Evolutionary conservation across 768 basidiomycete species (phyloP), one percentile per base, ranked within the genome.

Genomic region (Agaricus sinodeliciosus): DNA sequence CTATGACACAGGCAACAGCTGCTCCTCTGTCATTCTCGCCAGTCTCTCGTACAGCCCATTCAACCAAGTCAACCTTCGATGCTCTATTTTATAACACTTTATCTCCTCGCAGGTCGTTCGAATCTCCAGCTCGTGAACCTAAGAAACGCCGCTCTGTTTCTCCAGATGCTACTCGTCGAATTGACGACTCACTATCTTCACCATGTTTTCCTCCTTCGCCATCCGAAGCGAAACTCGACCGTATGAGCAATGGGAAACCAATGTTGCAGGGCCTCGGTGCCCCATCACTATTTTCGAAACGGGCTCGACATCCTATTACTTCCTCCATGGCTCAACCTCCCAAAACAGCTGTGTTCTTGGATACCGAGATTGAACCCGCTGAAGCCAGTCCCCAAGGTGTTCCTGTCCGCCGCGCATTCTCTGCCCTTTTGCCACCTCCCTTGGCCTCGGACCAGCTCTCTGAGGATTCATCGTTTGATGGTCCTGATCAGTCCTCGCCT

Each of bases 401-500:
- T 2, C 80, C 80, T 26, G 71, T 76, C 13, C 81, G 89, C 22
- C 81, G 88, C 26, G 87, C 83, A 1, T 87, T 90, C 64, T 89
- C 86, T 43, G 88, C 89, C 3, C 76, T 88, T 69, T 68, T 87
- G 40, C 68, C 77, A 27, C 84, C 84, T 53, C 34, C 52, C 15
- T 54, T 83, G 84, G 6, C 77, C 78, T 58, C 67, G 39, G 69
- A 72, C 22, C 67, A 65, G 5, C 68, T 71, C 44, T 71, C 75
- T 5, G 80, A 81, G 35, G 75, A 79, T 49, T 75, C 78, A 34
- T 82, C 84, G n/a, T 83, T 82, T 51, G 82, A 85, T 58, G 76
- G 75, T 16, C 75, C 75, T 11, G 86, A 87, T 58, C 77, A 83
- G 77, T 88, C 87, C 27, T 88, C 87, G 0, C 88, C 89, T 39